Evolutionary conservation across 2,329 filamentous ascomycete species (phyloP).

Genomic region (Cladorrhinum sp.): DNA sequence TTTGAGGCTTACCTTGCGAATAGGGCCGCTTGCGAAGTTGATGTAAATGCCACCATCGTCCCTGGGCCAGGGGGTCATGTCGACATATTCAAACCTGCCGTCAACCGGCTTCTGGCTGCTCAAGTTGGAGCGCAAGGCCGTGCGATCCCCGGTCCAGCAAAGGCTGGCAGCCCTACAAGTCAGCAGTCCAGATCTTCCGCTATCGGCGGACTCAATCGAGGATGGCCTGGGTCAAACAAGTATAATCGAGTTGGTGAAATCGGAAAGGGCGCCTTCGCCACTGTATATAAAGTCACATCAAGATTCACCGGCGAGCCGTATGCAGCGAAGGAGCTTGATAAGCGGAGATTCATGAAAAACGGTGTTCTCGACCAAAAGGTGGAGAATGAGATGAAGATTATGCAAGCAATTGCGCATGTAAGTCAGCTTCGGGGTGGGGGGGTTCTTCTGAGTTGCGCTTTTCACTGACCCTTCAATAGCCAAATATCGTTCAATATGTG

Average conservation of each 20-base stretch:
- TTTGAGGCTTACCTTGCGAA: constrained; percentile 61
- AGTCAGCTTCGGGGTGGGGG: constrained; percentile 34
- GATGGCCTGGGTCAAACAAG: constrained; percentile 77
- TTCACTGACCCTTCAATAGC: constrained; percentile 46
- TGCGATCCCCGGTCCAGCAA: constrained; percentile 3
- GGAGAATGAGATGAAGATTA: constrained; percentile 96
- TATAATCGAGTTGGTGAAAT: constrained; percentile 83
- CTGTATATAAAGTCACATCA: constrained; percentile 84
- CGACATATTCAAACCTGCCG: constrained; percentile 12
- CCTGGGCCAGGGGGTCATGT: constrained; percentile 49
- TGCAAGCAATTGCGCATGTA: constrained; percentile 80
- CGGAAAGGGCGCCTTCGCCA: constrained; percentile 92
- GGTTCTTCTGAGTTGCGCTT: not conserved
- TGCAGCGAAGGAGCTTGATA: constrained; percentile 93
- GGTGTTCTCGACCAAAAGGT: constrained; percentile 86
- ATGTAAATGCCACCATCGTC: constrained; percentile 44
- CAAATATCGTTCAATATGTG: constrained; percentile 87
- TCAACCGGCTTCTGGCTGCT: not conserved
- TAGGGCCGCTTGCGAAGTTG: constrained; percentile 32
- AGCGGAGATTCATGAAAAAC: constrained; percentile 89
- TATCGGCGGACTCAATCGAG: constrained; percentile 46
- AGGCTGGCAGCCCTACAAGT: constrained; percentile 17
- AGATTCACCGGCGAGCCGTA: constrained; percentile 80
- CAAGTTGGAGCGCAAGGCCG: not conserved
- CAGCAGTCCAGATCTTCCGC: constrained; percentile 33